phyloP scores from a whole-genome alignment of 2,329 filamentous ascomycete genomes.

The Amesomyces nigricolor region DNA sequence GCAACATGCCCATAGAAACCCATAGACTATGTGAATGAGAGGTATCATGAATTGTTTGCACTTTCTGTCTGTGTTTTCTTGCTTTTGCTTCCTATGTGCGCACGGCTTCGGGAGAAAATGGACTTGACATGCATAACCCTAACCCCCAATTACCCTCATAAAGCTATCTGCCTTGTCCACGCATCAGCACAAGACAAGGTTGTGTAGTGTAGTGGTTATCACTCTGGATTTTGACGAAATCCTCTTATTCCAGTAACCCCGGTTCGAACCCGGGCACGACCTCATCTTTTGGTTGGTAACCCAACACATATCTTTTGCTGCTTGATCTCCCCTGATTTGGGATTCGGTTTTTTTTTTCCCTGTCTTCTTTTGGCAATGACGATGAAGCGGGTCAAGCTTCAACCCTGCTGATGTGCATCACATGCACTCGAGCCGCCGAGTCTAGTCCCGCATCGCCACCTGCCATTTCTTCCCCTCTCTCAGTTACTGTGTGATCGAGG shows the following conservation, averaged over 20 bases:
- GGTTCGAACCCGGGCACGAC: slow-evolving; percentile 21
- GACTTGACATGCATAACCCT: not conserved
- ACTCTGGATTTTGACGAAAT: slow-evolving; percentile 15
- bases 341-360: not conserved
- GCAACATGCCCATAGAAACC: too few relatives aligned
- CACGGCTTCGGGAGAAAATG: too few relatives aligned
- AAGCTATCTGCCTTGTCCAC: too few relatives aligned
- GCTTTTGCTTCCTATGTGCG: too few relatives aligned
- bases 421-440: too few relatives aligned
- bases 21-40: too few relatives aligned
- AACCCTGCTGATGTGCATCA: too few relatives aligned
- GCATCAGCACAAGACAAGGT: slow-evolving; percentile 7
- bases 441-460: too few relatives aligned
- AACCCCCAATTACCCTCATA: not conserved
- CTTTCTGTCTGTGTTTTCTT: too few relatives aligned
- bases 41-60: too few relatives aligned
- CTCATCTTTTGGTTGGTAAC: slow-evolving; percentile 7
- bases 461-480: not conserved
- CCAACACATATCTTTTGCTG: not conserved
- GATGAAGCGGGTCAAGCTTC: too few relatives aligned
- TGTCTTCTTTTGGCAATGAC: not conserved
- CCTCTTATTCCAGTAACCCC: slow-evolving; percentile 15
- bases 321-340: not conserved
- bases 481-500: too few relatives aligned
- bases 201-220: slow-evolving; percentile 22